These are phyloP conservation scores for Neurospora sp. DNA, from an alignment of 495 filamentous ascomycete species.

Conservation along the genomic window DNA sequence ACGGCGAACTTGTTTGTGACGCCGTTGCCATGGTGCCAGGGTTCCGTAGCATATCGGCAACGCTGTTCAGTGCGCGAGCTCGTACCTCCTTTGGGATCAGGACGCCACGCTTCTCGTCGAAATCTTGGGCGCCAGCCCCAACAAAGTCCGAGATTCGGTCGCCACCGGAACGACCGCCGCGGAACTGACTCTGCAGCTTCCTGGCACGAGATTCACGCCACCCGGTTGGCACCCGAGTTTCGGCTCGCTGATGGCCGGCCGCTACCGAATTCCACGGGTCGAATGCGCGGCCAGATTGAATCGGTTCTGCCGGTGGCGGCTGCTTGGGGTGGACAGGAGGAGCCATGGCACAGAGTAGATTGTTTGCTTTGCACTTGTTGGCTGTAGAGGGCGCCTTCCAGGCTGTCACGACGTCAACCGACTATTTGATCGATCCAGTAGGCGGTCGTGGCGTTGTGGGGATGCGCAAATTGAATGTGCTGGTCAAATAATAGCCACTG, in stretches of 20 bases:
- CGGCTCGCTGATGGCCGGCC: slow-evolving; percentile 71
- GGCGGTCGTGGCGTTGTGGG: not conserved
- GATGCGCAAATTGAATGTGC: not conserved
- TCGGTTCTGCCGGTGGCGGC: slow-evolving; percentile 36
- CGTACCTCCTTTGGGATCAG: slow-evolving; percentile 34
- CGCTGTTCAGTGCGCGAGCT: slow-evolving; percentile 29
- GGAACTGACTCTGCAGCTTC: slow-evolving; percentile 63
- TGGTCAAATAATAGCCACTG: not conserved
- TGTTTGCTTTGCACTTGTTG: slow-evolving; percentile 2
- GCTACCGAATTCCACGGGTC: slow-evolving; percentile 76
- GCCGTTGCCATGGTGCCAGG: slow-evolving; percentile 32
- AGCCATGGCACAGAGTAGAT: slow-evolving; percentile 8
- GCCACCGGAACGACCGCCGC: slow-evolving; percentile 38
- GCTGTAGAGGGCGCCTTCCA: not conserved
- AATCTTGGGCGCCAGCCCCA: slow-evolving; percentile 42
- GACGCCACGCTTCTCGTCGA: slow-evolving; percentile 34
- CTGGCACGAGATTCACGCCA: slow-evolving; percentile 60
- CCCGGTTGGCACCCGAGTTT: slow-evolving; percentile 49
- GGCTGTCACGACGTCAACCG: not conserved
- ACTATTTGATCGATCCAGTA: not conserved
- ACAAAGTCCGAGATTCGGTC: slow-evolving; percentile 47
- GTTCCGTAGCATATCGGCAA: slow-evolving; percentile 38
- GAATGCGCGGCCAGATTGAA: slow-evolving; percentile 40
- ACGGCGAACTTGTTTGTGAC: not conserved
- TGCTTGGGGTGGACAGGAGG: slow-evolving; percentile 17